Percentiles rank a stretch among this genome's conserved stretches.
Evolutionary conservation across 1,284 basidiomycete genomes (phyloP).

Genomic region (Cryptococcus depauperatus): DNA sequence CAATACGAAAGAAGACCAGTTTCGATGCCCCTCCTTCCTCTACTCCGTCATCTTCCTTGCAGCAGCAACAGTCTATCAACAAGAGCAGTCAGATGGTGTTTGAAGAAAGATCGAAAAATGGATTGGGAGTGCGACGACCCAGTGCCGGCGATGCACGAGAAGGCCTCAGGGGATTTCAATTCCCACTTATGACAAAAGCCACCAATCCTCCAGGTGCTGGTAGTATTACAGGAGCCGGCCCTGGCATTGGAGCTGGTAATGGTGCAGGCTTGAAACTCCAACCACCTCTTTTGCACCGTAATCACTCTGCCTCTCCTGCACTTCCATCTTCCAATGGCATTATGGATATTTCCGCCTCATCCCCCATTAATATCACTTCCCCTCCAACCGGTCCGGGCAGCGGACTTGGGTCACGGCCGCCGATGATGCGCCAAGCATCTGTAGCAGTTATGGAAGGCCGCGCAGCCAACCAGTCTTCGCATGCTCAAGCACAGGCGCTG

Average conservation of each 20-base stretch:
- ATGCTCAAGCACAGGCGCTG: slow-evolving; percentile 23
- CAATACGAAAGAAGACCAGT: slow-evolving; percentile 15
- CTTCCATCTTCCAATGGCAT: slow-evolving; percentile 1
- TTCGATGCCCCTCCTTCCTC: slow-evolving; percentile 29
- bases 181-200: slow-evolving; percentile 29
- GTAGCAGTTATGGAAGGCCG: slow-evolving; percentile 44
- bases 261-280: slow-evolving; percentile 1
- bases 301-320: slow-evolving; percentile 23
- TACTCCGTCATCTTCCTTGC: slow-evolving; percentile 21
- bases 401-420: slow-evolving; percentile 15
- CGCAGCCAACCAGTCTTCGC: slow-evolving; percentile 23
- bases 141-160: slow-evolving; percentile 27
- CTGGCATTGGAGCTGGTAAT: background rate
- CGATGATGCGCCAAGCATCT: slow-evolving; percentile 42
- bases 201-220: background rate
- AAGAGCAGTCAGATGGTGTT: background rate
- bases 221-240: slow-evolving; percentile 1
- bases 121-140: slow-evolving; percentile 16
- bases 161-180: slow-evolving; percentile 39
- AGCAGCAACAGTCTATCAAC: slow-evolving; percentile 12
- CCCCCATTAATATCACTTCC: background rate
- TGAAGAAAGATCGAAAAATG: slow-evolving; percentile 9
- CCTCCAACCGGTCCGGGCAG: background rate
- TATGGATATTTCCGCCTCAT: background rate
- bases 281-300: slow-evolving; percentile 18